Conservation (phyloP, 768 basidiomycete genomes). For the Termitomyces sp. region DNA sequence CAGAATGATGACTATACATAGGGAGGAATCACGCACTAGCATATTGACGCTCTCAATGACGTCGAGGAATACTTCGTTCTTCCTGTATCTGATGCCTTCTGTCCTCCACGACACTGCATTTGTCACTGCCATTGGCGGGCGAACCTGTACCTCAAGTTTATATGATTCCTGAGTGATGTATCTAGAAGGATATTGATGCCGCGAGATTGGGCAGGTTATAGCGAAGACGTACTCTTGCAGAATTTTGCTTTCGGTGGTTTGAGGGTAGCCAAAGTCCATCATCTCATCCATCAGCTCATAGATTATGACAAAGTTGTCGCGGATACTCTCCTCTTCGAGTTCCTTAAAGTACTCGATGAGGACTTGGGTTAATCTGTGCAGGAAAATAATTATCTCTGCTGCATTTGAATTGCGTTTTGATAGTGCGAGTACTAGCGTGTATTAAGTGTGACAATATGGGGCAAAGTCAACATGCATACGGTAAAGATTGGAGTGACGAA, state of each 20-base stretch:
- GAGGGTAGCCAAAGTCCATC: constrained; percentile 99
- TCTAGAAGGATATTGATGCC: constrained; percentile 28
- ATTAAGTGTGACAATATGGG: not conserved
- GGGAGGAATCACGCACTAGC: constrained; percentile 49
- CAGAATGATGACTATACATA: not conserved
- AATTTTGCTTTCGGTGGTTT: constrained; percentile 99
- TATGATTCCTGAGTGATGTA: constrained; percentile 99
- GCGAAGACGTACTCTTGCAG: constrained; percentile 73
- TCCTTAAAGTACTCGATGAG: constrained; percentile 99
- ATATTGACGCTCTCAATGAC: constrained; percentile 98
- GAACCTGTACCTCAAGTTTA: constrained; percentile 89
- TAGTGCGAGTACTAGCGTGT: constrained; percentile 74
- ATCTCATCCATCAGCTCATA: constrained; percentile 99
- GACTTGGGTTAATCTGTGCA: constrained; percentile 89
- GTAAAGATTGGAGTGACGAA: constrained; percentile 96
- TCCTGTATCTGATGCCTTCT: constrained; percentile 94
- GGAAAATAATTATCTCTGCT: constrained; percentile 92
- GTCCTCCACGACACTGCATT: constrained; percentile 99
- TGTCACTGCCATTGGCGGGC: constrained; percentile 95
- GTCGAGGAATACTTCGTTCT: constrained; percentile 99
- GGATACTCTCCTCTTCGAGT: constrained; percentile 96
- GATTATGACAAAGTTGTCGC: constrained; percentile 99
- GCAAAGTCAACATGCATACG: constrained; percentile 44
- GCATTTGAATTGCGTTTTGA: constrained; percentile 96
- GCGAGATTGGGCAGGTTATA: not conserved